phyloP scores from a whole-genome alignment of 2,329 filamentous ascomycete genomes.

The Cercospora sojina region DNA sequence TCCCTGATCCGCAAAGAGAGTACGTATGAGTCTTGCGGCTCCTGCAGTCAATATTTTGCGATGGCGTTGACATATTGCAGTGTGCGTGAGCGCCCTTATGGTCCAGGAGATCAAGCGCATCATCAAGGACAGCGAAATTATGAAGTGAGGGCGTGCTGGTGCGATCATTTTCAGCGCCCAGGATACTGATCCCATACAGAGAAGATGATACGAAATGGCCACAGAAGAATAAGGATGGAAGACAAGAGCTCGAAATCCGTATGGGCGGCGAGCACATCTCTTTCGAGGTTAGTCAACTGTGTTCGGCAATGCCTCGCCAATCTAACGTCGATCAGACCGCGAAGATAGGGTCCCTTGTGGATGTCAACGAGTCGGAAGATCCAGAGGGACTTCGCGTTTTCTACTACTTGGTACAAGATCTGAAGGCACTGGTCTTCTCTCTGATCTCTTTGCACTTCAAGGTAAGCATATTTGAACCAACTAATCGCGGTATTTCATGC shows the following conservation, averaged over 20 bases:
- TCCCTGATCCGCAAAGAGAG: slow-evolving; percentile 99
- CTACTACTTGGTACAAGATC: slow-evolving; percentile 96
- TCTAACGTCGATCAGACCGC: slow-evolving; percentile 65
- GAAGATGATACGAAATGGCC: slow-evolving; percentile 99
- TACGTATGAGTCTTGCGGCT: slow-evolving; percentile 49
- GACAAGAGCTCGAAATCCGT: slow-evolving; percentile 93
- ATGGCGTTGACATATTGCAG: slow-evolving; percentile 48
- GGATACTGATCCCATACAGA: slow-evolving; percentile 48
- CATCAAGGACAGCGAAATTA: slow-evolving; percentile 94
- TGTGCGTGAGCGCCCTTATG: slow-evolving; percentile 91
- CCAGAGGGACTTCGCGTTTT: slow-evolving; percentile 95
- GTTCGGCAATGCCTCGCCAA: neutral
- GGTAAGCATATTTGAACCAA: slow-evolving; percentile 46
- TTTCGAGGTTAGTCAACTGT: slow-evolving; percentile 71
- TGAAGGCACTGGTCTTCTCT: slow-evolving; percentile 95
- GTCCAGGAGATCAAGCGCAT: slow-evolving; percentile 96
- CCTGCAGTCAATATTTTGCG: neutral
- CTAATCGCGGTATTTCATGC: neutral
- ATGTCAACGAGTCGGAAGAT: slow-evolving; percentile 93
- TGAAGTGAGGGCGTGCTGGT: slow-evolving; percentile 65
- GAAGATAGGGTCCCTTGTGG: slow-evolving; percentile 94
- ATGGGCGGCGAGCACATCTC: slow-evolving; percentile 94
- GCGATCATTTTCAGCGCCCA: neutral
- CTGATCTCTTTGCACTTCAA: slow-evolving; percentile 97
- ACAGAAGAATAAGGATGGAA: slow-evolving; percentile 97